Evolutionary conservation across 108 stramenopile species (phyloP).

Genomic region (Cyclotella cryptica): DNA sequence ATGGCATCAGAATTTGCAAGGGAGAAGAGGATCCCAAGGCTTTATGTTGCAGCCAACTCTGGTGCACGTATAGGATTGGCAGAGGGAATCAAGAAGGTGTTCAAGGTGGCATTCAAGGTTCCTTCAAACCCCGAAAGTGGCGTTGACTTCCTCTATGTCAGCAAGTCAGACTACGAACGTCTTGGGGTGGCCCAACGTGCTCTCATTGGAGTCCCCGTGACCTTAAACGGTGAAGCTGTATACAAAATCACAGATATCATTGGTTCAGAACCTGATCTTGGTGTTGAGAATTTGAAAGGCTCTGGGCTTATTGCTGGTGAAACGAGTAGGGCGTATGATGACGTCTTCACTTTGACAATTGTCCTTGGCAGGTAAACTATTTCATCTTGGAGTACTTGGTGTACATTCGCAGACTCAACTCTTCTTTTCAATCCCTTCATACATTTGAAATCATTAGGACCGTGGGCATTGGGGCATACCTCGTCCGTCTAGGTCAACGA

Average conservation of each 20-base stretch:
- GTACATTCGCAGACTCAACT: background rate
- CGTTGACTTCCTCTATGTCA: conserved; percentile 95
- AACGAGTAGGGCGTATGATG: conserved; percentile 95
- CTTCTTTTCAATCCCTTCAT: background rate
- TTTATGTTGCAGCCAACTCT: conserved; percentile 91
- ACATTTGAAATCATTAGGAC: conserved; percentile 55
- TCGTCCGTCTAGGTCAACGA: conserved; percentile 97
- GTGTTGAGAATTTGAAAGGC: conserved; percentile 99
- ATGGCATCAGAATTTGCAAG: conserved; percentile 93
- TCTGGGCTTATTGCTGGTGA: conserved; percentile 99
- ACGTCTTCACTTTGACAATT: conserved; percentile 97
- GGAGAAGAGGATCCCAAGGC: conserved; percentile 88
- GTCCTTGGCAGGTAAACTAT: conserved; percentile 79
- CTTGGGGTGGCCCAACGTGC: conserved; percentile 56
- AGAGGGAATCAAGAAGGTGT: conserved; percentile 92
- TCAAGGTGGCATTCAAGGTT: conserved; percentile 96
- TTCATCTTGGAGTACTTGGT: background rate
- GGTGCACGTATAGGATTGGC: conserved; percentile 98
- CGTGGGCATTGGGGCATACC: conserved; percentile 99
- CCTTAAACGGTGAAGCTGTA: conserved; percentile 64
- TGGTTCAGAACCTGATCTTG: conserved; percentile 96
- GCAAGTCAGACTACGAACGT: conserved; percentile 82
- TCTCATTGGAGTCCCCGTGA: conserved; percentile 58
- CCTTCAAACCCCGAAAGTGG: conserved; percentile 95
- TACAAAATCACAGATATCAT: conserved; percentile 92